Evolutionary conservation across 2,329 filamentous ascomycete genomes (phyloP), one percentile per base, ranked within the genome.

Genomic region (Metarhizium album): DNA sequence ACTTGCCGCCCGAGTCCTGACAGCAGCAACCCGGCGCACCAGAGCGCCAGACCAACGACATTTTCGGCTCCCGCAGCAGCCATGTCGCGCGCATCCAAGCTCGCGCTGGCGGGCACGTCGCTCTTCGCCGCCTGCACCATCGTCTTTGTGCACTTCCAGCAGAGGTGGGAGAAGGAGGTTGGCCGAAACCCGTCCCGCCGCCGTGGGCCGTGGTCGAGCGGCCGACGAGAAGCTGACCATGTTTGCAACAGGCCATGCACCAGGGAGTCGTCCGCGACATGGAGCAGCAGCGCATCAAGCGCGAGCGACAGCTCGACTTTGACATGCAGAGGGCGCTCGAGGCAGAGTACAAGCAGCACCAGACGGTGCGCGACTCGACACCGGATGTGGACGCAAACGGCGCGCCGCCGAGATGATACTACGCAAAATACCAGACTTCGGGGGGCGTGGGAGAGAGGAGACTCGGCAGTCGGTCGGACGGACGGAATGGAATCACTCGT

Each of bases 241-340:
- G 33, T 35, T 5, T 31, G 11, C 38, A 2, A 24, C 7, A 91
- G 93, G 87, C 88, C 52, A 98, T 98, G 93, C 93, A 98, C 64
- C 81, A 86, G 58, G 93, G 93, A 43, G 93, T 98, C 42, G 74
- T 97, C 57, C 87, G 91, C 56, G 93, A 98, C 63, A 86, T 96
- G 76, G 91, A 97, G 64, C 89, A 94, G 64, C 90, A 95, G 66
- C 83, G 87, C 45, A 67, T 96, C 57, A 96, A 96, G 71, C 79
- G 81, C 58, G 93, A 98, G 67, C 84, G 93, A 53, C 87, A 94
- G 67, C 80, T 90, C 48, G 93, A 98, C 65, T 98, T 98, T 62
- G 90, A 97, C 57, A 82, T 95, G 79, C 93, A 98, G 65, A 80
- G 77, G 55, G 79, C 78, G 6, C 73, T 98, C 46, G 90, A 97